Conservation (phyloP, 805 yeast species). For the Jamesozyma spencerorum region DNA sequence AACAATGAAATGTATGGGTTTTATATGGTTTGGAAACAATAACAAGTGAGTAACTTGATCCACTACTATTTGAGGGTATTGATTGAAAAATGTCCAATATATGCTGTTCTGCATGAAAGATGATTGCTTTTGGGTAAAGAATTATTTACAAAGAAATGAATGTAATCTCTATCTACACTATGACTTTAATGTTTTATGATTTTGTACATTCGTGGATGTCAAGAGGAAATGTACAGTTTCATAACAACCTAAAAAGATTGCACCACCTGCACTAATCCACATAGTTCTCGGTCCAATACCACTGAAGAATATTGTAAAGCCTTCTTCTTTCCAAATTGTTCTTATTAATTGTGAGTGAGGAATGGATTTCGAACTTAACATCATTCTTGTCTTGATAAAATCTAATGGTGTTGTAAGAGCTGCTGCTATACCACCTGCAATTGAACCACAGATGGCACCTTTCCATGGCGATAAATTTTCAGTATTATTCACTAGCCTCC, state of each 20-base stretch:
- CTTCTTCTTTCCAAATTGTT: conserved; percentile 60
- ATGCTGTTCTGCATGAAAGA: too few relatives aligned
- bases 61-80: too few relatives aligned
- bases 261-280: conserved; percentile 99
- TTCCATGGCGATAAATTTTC: conserved; percentile 42
- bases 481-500: conserved; percentile 34
- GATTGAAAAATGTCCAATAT: too few relatives aligned
- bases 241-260: conserved; percentile 89
- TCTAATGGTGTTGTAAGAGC: conserved; percentile 76
- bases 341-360: conserved; percentile 40
- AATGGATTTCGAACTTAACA: conserved; percentile 51
- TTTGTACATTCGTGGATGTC: neutral
- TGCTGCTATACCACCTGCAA: conserved; percentile 78
- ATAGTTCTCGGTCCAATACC: conserved; percentile 94
- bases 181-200: too few relatives aligned
- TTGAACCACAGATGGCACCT: conserved; percentile 77
- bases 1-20: too few relatives aligned
- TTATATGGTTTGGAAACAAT: too few relatives aligned
- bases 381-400: conserved; percentile 72
- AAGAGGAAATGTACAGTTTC: conserved; percentile 46
- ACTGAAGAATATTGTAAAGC: conserved; percentile 56
- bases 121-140: too few relatives aligned
- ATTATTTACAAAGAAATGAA: too few relatives aligned
- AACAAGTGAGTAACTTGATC: too few relatives aligned
- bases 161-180: too few relatives aligned